Evolutionary conservation across 73 alveolate genomes (phyloP).

Genomic region (Paramecium sexaurelia): DNA sequence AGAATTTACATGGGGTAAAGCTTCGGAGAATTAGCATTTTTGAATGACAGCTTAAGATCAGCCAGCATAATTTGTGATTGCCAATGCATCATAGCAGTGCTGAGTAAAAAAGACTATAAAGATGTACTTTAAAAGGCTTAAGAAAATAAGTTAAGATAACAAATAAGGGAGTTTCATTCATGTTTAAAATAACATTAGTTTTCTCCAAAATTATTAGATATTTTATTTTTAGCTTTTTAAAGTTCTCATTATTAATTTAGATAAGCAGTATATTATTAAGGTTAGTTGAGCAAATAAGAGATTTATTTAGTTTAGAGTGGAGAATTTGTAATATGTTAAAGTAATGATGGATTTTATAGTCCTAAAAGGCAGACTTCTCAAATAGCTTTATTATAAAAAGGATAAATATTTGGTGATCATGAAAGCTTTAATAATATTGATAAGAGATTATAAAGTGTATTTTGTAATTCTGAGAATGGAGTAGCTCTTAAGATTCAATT

Average conservation of each 20-base stretch:
- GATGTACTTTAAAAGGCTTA: constrained; percentile 63
- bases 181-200: background rate
- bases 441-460: background rate
- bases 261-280: constrained; percentile 14
- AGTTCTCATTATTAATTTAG: constrained; percentile 32
- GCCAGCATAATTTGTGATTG: constrained; percentile 82
- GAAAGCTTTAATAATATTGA: background rate
- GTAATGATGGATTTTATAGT: background rate
- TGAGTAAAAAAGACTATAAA: constrained; percentile 77
- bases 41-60: background rate
- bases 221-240: background rate
- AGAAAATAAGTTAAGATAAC: background rate
- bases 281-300: background rate
- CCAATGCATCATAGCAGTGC: constrained; percentile 85
- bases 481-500: background rate
- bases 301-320: constrained; percentile 6
- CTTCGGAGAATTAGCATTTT: constrained; percentile 42
- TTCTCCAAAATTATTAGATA: constrained; percentile 11
- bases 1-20: background rate
- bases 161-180: background rate
- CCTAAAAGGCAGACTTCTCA: background rate
- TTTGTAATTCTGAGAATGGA: constrained; percentile 44
- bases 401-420: constrained; percentile 6
- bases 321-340: background rate
- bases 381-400: constrained; percentile 25